Base-by-base conservation (phyloP, 768 basidiomycete genomes). In the Termitomyces sp. region DNA sequence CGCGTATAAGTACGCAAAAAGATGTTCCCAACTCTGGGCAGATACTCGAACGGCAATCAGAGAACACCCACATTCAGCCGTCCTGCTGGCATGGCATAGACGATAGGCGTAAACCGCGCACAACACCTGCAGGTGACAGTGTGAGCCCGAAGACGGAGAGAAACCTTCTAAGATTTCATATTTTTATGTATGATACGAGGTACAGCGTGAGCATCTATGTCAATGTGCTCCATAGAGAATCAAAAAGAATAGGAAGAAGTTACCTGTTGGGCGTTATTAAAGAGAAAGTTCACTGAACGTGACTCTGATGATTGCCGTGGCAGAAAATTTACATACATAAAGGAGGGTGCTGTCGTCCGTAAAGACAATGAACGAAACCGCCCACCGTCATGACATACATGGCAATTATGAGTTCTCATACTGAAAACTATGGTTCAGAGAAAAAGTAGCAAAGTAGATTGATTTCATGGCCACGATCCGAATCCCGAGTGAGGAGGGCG, bases 61-160 rank as follows among this genome's bases (percentile, higher is more conserved):
- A 43, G 41, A 43, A 41, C 12, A 1, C 18, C 52, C 52, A 41
- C 52, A 28, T 13, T 30, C 26, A 28, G 51, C 10, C 28, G 41
- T 1, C 38, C 30, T 30, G 26, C 26, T 54, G 36, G 53, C 38
- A 54, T 32, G 36, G 40, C n/a, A 41, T 43, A 41, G 30, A 28
- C 53, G 53, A 54, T 54, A 54, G 53, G 53, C 53, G n/a, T 54
- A 54, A 54, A 54, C 53, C 53, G 53, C 53, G 53, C 53, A 54
- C 28, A 9, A 32, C 38, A 32, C 38, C 28, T 54, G 38, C 53
- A 54, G 53, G 53, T 54, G 53, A 43, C 7, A 41, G 40, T 54
- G 53, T 30, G 53, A 43, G n/a, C 53, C 53, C 53, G 53, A 54
- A 28, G 6, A 32, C 53, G 53, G 53, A 54, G 40, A 41, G 28